phyloP scores from a whole-genome alignment of 352 stramenopile species.

The Phytophthora pluvialis region DNA sequence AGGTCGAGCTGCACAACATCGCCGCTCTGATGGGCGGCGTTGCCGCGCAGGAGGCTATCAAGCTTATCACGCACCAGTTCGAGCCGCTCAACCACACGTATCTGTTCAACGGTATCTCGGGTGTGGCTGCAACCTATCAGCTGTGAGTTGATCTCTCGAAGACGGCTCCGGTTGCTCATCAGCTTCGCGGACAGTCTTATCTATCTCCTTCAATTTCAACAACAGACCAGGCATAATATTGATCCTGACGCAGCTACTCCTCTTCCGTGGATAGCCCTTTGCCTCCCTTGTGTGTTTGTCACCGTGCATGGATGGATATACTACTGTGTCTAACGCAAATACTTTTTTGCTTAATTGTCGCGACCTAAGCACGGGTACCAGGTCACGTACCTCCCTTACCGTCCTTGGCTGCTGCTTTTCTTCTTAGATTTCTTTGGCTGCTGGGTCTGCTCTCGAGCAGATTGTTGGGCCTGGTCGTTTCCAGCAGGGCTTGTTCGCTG shows the following conservation, averaged over 20 bases:
- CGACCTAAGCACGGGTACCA: background rate
- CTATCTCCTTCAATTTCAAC: constrained; percentile 19
- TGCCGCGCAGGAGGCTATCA: constrained; percentile 97
- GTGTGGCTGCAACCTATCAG: constrained; percentile 68
- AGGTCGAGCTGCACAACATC: constrained; percentile 94
- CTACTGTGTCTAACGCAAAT: constrained; percentile 18
- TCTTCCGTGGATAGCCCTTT: too few relatives aligned
- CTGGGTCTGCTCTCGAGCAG: background rate
- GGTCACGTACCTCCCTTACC: constrained; percentile 18
- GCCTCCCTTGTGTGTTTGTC: background rate
- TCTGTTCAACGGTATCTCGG: constrained; percentile 97
- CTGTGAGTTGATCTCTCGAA: constrained; percentile 47
- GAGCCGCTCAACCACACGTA: constrained; percentile 97
- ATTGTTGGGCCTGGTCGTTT: constrained; percentile 3
- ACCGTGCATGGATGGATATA: background rate
- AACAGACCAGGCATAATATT: constrained; percentile 23
- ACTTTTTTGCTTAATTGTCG: constrained; percentile 3
- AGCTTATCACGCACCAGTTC: constrained; percentile 98
- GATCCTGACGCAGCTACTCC: too few relatives aligned
- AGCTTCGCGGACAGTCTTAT: background rate
- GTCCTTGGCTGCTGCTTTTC: constrained; percentile 11
- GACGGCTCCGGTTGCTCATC: background rate
- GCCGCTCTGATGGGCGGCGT: constrained; percentile 96
- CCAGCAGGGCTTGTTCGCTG: background rate
- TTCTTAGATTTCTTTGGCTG: constrained; percentile 26